Percentiles rank a stretch among this genome's conserved stretches.
These are phyloP conservation scores for Hordeum vulgare DNA, from an alignment of 176 grass and related monocot species.

Conservation along the genomic window MorexV3_pseudomolecules_assembly NC_058520.1:45059914-45060413, in stretches of 20 bases:
- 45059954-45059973: neutral
- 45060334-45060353: conserved; percentile 33
- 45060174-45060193: conserved; percentile 30
- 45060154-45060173: conserved; percentile 15
- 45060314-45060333: conserved; percentile 33
- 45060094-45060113: conserved; percentile 25
- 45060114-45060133: conserved; percentile 16
- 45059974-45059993: neutral
- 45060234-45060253: conserved; percentile 33
- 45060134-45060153: conserved; percentile 14
- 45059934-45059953: neutral
- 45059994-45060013: neutral
- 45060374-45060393: conserved; percentile 25
- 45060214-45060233: conserved; percentile 18
- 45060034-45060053: conserved; percentile 12
- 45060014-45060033: conserved; percentile 2
- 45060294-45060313: conserved; percentile 26
- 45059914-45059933: neutral
- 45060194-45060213: conserved; percentile 37
- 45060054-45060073: neutral
- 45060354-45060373: conserved; percentile 24
- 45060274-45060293: conserved; percentile 44
- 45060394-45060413: conserved; percentile 16
- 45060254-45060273: conserved; percentile 33
- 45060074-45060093: conserved; percentile 32